These are phyloP conservation scores for Angophora floribunda DNA, from an alignment of 345 rosid species.

Conservation along the genomic window DNA sequence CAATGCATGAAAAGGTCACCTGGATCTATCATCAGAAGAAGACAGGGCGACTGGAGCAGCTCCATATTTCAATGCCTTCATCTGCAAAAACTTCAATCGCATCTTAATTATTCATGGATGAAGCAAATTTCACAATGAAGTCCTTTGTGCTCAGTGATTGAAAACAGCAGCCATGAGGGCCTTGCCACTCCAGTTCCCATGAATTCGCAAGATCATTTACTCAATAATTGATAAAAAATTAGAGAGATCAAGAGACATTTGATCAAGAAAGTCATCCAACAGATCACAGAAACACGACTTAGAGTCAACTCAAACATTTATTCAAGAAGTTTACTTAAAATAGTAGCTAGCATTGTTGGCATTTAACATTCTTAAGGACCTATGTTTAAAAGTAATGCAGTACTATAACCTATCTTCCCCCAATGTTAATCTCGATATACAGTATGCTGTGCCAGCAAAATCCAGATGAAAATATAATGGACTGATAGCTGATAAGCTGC, in stretches of 20 bases:
- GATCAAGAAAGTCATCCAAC: neutral
- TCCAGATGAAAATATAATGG: neutral
- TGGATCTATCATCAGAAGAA: constrained; percentile 12
- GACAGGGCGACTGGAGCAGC: constrained; percentile 40
- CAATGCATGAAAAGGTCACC: constrained; percentile 9
- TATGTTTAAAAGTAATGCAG: neutral
- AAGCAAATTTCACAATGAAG: neutral
- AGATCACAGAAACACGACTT: neutral
- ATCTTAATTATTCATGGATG: neutral
- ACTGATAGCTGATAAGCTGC: neutral
- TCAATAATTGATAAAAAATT: neutral
- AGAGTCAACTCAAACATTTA: neutral
- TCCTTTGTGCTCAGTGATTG: neutral
- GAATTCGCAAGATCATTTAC: neutral
- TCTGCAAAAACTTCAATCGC: constrained; percentile 17
- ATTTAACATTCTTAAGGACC: neutral
- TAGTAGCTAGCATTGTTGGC: neutral
- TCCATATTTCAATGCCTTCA: constrained; percentile 69
- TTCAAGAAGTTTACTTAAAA: neutral
- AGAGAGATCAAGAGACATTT: neutral
- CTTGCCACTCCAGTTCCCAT: neutral
- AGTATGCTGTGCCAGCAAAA: neutral
- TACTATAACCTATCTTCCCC: neutral
- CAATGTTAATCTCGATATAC: neutral
- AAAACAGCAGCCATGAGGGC: neutral